phyloP scores from a whole-genome alignment of 2,329 filamentous ascomycete species.

The Penicillium sp. region DNA sequence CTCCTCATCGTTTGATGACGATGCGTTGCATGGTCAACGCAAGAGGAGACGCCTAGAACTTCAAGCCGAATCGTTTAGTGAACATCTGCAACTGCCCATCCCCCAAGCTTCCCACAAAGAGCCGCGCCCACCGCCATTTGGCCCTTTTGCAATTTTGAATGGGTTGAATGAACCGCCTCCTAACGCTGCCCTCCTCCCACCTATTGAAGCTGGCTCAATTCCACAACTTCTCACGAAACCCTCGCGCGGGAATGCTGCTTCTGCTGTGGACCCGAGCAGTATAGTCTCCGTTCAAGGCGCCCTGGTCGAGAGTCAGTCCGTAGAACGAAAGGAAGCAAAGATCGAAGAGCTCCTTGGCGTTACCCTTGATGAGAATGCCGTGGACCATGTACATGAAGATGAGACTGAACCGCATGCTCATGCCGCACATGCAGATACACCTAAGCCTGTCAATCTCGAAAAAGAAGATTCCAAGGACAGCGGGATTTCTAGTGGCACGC shows the following conservation, averaged over 20 bases:
- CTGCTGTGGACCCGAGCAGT: constrained; percentile 25
- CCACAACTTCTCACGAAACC: constrained; percentile 43
- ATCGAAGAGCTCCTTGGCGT: constrained; percentile 41
- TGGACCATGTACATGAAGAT: constrained; percentile 20
- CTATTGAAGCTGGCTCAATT: constrained; percentile 58
- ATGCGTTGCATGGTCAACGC: constrained; percentile 37
- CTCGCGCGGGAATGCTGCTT: constrained; percentile 28
- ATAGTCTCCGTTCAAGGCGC: constrained; percentile 19
- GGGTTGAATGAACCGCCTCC: constrained; percentile 67
- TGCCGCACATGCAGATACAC: background rate
- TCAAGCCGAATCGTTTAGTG: constrained; percentile 46
- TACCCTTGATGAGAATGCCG: constrained; percentile 27
- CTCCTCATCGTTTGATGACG: constrained; percentile 43
- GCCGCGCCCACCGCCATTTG: constrained; percentile 48
- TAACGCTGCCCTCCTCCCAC: constrained; percentile 63
- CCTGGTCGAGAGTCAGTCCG: constrained; percentile 25
- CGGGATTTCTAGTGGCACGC: constrained; percentile 6
- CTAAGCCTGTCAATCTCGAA: constrained; percentile 7
- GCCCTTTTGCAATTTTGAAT: constrained; percentile 57
- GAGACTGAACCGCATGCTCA: constrained; percentile 14
- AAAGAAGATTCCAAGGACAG: constrained; percentile 9
- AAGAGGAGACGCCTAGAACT: constrained; percentile 51
- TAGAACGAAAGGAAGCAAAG: constrained; percentile 38
- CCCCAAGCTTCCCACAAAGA: constrained; percentile 50
- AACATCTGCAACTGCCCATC: constrained; percentile 53